Evolutionary conservation across 805 yeast genomes (phyloP).

Genomic region (Cyberlindnera mycetangii): DNA sequence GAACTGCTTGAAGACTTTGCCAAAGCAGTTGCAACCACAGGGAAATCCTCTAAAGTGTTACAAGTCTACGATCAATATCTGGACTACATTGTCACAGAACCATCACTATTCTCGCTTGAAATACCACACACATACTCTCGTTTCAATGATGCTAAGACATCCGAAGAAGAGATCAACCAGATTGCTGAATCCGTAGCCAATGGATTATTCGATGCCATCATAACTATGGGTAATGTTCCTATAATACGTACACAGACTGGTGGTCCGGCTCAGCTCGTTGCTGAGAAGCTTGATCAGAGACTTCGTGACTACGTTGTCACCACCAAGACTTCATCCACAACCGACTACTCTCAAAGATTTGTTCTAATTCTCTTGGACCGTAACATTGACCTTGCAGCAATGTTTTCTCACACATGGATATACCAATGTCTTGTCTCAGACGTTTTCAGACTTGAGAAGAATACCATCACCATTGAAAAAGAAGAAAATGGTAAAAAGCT

Average conservation of each 20-base stretch:
- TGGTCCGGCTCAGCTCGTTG: conserved; percentile 94
- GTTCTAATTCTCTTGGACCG: conserved; percentile 85
- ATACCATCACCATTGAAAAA: conserved; percentile 66
- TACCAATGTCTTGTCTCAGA: conserved; percentile 96
- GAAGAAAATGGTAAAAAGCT: conserved; percentile 36
- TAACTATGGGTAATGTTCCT: conserved; percentile 80
- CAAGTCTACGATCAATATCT: conserved; percentile 95
- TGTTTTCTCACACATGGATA: conserved; percentile 97
- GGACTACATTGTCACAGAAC: conserved; percentile 90
- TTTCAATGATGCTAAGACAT: conserved; percentile 66
- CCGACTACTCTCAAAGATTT: conserved; percentile 49
- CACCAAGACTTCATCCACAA: conserved; percentile 33
- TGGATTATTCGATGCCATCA: conserved; percentile 76
- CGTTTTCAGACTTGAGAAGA: conserved; percentile 76
- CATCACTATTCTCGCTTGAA: conserved; percentile 81
- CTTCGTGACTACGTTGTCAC: conserved; percentile 84
- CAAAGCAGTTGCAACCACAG: conserved; percentile 67
- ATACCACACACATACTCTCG: conserved; percentile 59
- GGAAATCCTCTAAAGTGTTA: conserved; percentile 67
- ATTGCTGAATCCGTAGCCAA: conserved; percentile 69
- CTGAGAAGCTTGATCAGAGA: conserved; percentile 78
- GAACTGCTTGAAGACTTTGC: conserved; percentile 87
- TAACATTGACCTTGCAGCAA: conserved; percentile 83
- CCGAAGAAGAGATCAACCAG: conserved; percentile 69
- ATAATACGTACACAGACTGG: conserved; percentile 87